These are phyloP conservation scores for Pseudodiploospora longispora DNA, from an alignment of 2,329 filamentous ascomycete species.

Conservation along the genomic window DNA sequence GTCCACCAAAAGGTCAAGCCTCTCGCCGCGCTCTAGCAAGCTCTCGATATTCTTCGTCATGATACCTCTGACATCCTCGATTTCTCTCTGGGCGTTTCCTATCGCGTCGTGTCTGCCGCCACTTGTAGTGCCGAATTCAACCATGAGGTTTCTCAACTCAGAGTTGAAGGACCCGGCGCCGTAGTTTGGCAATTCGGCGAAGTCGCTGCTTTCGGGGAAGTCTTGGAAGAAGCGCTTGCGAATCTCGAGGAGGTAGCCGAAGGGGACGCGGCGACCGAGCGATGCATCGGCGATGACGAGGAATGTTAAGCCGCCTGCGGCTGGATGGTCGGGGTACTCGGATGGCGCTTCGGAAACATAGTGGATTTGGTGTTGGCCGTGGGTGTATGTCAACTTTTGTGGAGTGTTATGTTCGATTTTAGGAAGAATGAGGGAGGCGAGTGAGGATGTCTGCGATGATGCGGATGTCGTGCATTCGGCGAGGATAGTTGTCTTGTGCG, in stretches of 20 bases:
- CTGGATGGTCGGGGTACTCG: constrained; percentile 47
- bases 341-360: constrained; percentile 82
- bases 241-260: constrained; percentile 85
- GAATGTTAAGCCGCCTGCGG: constrained; percentile 79
- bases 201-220: constrained; percentile 63
- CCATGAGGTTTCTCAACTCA: constrained; percentile 68
- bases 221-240: constrained; percentile 76
- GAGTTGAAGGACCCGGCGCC: constrained; percentile 83
- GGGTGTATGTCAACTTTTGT: constrained; percentile 90
- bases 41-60: constrained; percentile 96
- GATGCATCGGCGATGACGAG: constrained; percentile 77
- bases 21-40: constrained; percentile 80
- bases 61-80: constrained; percentile 84
- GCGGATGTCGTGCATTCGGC: constrained; percentile 85
- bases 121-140: constrained; percentile 73
- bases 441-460: constrained; percentile 71
- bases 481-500: constrained; percentile 87
- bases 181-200: constrained; percentile 73
- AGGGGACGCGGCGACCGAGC: constrained; percentile 80
- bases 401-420: constrained; percentile 77
- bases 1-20: constrained; percentile 88
- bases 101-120: constrained; percentile 74
- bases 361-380: constrained; percentile 88
- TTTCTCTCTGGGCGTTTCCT: constrained; percentile 74
- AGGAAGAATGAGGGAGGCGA: constrained; percentile 89